Evolutionary conservation across 345 rosid genomes (phyloP), one percentile per base, ranked within the genome.

Genomic region (Salix viminalis): DNA sequence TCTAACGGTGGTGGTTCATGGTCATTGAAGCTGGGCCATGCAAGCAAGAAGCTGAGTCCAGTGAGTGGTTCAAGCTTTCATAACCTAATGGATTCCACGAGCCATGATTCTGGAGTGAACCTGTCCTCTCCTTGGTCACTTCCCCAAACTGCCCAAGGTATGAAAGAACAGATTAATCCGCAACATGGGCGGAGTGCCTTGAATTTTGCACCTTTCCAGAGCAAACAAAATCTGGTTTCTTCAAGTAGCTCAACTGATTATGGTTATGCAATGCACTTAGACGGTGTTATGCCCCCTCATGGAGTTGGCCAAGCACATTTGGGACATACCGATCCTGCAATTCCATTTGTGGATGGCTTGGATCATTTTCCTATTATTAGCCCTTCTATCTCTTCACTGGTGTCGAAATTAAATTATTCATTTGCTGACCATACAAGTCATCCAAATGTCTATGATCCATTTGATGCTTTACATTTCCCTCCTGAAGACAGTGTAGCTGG

Each of bases 401-500:
- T 18, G 21, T 18, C 72, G 42, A 56, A 26, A 42, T 34, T 58
- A 24, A 75, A 62, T 19, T 36, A 71, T 19, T 60, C 60, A 16
- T 13, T 56, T 42, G 8, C n/a, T 70, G 71, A 74, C 34, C 13
- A 62, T 74, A 10, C 65, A 65, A 70, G 52, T 74, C 32, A 76
- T 60, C 15, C 69, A 64, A 66, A 30, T 46, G 37, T 32, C 46
- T 64, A 30, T 62, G 52, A 50, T 73, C 81, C 78, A 36, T 52
- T 75, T 70, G 76, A 64, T 75, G 32, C 34, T 54, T 79, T 32
- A 15, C 73, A 69, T 73, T 15, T 65, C 26, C 86, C 79, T 67
- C 81, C 88, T 44, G 78, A 81, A 71, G 85, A 80, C 68, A 69
- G 56, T 72, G 79, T 30, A 12, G 86, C 81, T 67, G 79, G 81